Percentiles rank a stretch among this genome's conserved stretches.
Evolutionary conservation across 2,329 filamentous ascomycete species (phyloP).

Genomic region (Shiraia sp.): DNA sequence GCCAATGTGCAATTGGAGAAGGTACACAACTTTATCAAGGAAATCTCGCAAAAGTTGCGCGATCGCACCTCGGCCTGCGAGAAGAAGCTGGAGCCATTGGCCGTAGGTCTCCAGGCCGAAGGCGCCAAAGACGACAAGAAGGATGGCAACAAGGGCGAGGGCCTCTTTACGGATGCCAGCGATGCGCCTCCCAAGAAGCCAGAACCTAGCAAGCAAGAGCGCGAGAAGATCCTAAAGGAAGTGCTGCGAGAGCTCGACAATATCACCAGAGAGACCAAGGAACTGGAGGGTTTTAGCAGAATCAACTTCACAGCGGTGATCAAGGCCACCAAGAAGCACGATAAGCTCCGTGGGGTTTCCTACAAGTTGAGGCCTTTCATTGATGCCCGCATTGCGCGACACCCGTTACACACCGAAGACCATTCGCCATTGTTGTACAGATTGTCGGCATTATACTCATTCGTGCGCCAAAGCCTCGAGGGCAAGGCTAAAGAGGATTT

Average conservation of each 20-base stretch:
- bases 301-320: constrained; percentile 98
- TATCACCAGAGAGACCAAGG: constrained; percentile 88
- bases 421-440: constrained; percentile 87
- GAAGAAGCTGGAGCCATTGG: constrained; percentile 64
- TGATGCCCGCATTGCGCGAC: constrained; percentile 82
- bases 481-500: constrained; percentile 53
- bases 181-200: constrained; percentile 25
- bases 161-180: constrained; percentile 18
- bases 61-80: constrained; percentile 77
- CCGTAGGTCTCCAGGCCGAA: constrained; percentile 40
- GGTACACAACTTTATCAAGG: constrained; percentile 84
- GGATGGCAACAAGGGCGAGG: constrained; percentile 10
- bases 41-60: constrained; percentile 78
- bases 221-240: constrained; percentile 63
- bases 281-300: constrained; percentile 91
- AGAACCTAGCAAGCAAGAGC: constrained; percentile 45
- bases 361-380: constrained; percentile 92
- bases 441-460: constrained; percentile 94
- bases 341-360: constrained; percentile 82
- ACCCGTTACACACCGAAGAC: constrained; percentile 93
- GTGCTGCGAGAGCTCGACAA: constrained; percentile 79
- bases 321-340: constrained; percentile 99
- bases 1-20: constrained; percentile 95
- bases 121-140: constrained; percentile 16
- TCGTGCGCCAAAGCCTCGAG: constrained; percentile 82